phyloP scores from a whole-genome alignment of 345 rosid species.

The Melaleuca alternifolia region DNA sequence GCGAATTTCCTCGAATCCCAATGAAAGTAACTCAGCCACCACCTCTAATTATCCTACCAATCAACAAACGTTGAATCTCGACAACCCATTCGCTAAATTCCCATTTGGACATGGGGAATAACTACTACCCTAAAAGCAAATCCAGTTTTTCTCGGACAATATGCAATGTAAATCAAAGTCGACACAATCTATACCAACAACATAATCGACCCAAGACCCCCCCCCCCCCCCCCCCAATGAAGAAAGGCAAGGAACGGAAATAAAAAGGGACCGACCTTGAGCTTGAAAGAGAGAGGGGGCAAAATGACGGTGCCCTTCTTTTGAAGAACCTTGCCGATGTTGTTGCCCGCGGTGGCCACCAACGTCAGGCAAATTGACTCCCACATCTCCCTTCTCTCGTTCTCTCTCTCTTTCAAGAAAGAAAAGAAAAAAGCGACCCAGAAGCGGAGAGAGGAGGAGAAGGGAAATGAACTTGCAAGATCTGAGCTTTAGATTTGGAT shows the following conservation, averaged over 20 bases:
- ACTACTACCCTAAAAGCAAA: background rate
- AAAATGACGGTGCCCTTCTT: constrained; percentile 94
- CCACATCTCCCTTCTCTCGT: constrained; percentile 44
- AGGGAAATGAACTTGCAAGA: background rate
- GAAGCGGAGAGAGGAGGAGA: background rate
- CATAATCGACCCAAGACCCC: background rate
- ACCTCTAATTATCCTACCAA: background rate
- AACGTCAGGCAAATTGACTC: constrained; percentile 76
- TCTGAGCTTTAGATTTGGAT: background rate
- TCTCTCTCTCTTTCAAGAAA: background rate
- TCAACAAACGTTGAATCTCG: background rate
- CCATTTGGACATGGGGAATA: background rate
- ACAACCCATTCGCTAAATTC: background rate
- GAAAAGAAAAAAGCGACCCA: background rate
- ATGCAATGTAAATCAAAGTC: background rate
- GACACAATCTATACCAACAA: background rate
- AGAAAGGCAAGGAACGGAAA: background rate
- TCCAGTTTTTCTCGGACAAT: background rate
- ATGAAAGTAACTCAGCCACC: background rate
- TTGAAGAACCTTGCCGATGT: constrained; percentile 90
- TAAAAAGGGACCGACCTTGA: constrained; percentile 37
- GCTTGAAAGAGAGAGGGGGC: constrained; percentile 96
- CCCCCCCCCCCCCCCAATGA: background rate
- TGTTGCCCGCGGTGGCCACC: constrained; percentile 96
- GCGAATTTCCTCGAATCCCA: background rate